Evolutionary conservation across 371 early-diverging fungal species (phyloP), one percentile per base, ranked within the genome.

Genomic region (Capillidium rhysosporum): DNA sequence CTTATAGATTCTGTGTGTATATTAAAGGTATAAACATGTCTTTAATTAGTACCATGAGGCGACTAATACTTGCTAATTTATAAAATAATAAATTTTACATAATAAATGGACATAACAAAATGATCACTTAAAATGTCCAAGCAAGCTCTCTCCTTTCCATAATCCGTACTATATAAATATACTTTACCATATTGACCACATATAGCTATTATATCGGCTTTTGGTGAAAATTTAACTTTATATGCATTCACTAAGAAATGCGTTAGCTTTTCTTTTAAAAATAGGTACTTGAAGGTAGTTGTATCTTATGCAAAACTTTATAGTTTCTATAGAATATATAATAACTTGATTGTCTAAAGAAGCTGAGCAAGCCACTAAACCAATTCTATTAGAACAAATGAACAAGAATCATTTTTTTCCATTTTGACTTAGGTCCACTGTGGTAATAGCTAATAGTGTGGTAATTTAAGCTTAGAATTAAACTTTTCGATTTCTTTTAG

Each of bases 41-140:
- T 34, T 39, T 51, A n/a, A 23, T 51, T 51, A 51, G 34, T 51
- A 4, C 51, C 51, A 29, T 34, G 34, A 23, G 51, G 51, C 3
- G 51, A 23, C 51, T 51, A 26, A 20, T 8, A 18, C n/a, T 51
- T 10, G 16, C 25, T 29, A 21, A 34, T n/a, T 31, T 9, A 14
- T 12, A 51, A 16, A 43, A 4, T 18, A 10, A 31, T 4, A 7
- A 34, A 30, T 8, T 12, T 39, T 38, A 51, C 51, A 51, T 18
- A 51, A 12, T 29, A 31, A 25, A 51, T 51, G 8, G 51, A 51
- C 38, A 51, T 34, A 9, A 51, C 9, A 29, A 51, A 51, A 29
- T 51, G 34, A 7, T 23, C 51, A 20, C 34, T 31, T 8, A 38
- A 38, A 7, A 34, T 38, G 16, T 51, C 38, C 9, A 51, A n/a